Evolutionary conservation across 495 filamentous ascomycete species (phyloP).

Genomic region (Sordaria brevicollis): DNA sequence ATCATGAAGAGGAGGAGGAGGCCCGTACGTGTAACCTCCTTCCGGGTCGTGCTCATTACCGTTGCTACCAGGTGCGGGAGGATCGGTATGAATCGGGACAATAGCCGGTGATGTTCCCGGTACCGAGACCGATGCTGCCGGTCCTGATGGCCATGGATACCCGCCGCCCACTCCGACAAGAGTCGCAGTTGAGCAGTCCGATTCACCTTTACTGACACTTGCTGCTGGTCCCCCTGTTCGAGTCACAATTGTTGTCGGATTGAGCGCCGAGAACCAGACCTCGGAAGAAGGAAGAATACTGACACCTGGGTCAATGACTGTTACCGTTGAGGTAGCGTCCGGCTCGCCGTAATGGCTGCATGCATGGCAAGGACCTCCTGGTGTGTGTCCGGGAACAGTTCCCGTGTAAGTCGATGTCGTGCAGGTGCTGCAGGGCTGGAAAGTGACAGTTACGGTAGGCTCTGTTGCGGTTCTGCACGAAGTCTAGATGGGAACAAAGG

Average conservation of each 20-base stretch:
- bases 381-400: conserved; percentile 21
- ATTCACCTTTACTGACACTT: neutral
- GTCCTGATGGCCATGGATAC: neutral
- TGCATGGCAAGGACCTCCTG: conserved; percentile 18
- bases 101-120: neutral
- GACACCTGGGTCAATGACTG: neutral
- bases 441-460: conserved; percentile 16
- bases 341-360: conserved; percentile 9
- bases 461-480: conserved; percentile 13
- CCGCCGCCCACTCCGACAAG: neutral
- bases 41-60: neutral
- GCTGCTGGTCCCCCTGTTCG: neutral
- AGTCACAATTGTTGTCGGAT: neutral
- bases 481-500: conserved; percentile 5
- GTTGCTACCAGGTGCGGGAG: neutral
- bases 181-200: neutral
- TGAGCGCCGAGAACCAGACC: neutral
- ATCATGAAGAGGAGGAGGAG: neutral
- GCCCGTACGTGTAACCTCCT: neutral
- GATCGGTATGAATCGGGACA: neutral
- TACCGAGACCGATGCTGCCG: neutral
- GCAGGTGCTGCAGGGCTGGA: conserved; percentile 21
- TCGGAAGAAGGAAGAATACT: neutral
- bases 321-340: neutral
- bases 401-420: conserved; percentile 15